Evolutionary conservation across 2,329 filamentous ascomycete genomes (phyloP).

Genomic region (Fusarium gaditjirri): DNA sequence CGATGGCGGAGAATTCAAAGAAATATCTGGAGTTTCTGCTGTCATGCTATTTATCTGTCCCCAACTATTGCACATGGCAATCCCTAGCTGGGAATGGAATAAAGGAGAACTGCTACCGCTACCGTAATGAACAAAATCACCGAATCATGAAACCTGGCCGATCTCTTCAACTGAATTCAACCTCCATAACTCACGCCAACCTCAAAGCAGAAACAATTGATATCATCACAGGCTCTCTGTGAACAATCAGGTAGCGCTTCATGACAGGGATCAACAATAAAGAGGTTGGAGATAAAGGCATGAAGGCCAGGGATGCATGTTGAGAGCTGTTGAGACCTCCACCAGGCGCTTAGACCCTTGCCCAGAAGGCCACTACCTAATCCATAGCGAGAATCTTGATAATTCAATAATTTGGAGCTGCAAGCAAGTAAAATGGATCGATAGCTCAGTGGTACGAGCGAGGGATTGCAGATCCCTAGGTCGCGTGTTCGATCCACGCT

Average conservation of each 20-base stretch:
- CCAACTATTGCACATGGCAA: neutral
- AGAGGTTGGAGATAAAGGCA: constrained; percentile 23
- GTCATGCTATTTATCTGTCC: neutral
- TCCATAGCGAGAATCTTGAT: rapidly evolving
- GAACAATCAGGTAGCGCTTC: neutral
- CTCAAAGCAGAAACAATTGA: neutral
- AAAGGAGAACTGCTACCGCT: neutral
- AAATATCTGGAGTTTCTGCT: neutral
- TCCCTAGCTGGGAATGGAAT: neutral
- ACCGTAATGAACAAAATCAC: constrained; percentile 1
- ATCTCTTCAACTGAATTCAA: neutral
- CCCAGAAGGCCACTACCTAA: neutral
- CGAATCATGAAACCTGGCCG: neutral
- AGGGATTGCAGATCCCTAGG: constrained; percentile 43
- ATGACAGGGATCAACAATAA: constrained; percentile 2
- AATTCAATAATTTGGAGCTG: rapidly evolving
- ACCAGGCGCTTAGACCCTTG: constrained; percentile 1
- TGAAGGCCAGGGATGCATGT: neutral
- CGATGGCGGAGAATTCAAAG: constrained; percentile 10
- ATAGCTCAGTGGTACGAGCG: constrained; percentile 42
- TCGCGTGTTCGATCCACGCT: constrained; percentile 42
- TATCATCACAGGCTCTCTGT: neutral
- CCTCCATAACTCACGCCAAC: neutral
- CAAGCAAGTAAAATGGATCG: constrained; percentile 22
- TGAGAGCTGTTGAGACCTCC: neutral